phyloP scores from a whole-genome alignment of 2,329 filamentous ascomycete species.

The Fusarium nodosum region DNA sequence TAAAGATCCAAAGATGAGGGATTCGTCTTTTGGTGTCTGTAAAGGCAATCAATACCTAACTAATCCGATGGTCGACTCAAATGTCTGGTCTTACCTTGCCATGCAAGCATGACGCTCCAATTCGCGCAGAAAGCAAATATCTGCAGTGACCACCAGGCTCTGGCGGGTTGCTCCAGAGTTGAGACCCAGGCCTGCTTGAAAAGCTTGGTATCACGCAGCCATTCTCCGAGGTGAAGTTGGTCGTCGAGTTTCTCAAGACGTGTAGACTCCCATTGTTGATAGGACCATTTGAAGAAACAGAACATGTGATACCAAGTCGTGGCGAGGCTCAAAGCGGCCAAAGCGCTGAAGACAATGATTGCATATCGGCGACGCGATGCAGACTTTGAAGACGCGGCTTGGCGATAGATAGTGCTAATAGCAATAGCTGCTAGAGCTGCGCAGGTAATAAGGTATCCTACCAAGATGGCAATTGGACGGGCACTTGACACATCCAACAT shows the following conservation, averaged over 20 bases:
- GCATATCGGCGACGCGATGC: not conserved
- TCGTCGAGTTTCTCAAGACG: not conserved
- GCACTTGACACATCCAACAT: slow-evolving; percentile 2
- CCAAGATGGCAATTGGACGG: not conserved
- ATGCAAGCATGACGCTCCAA: slow-evolving; percentile 2
- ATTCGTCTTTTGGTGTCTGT: not conserved
- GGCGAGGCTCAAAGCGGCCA: slow-evolving; percentile 1
- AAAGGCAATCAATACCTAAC: not conserved
- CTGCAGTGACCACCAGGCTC: not conserved
- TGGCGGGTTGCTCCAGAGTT: not conserved
- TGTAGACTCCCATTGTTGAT: not conserved
- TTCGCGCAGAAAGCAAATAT: slow-evolving; percentile 5
- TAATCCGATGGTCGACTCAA: too few relatives aligned
- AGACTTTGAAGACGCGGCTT: not conserved
- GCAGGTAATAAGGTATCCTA: not conserved
- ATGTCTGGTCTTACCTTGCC: not conserved
- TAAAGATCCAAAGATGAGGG: not conserved
- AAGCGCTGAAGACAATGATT: not conserved
- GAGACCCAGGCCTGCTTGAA: slow-evolving; percentile 2
- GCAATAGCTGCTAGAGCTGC: not conserved
- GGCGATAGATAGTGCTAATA: not conserved
- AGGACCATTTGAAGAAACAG: slow-evolving; percentile 3
- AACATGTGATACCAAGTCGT: not conserved
- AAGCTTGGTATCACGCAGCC: not conserved
- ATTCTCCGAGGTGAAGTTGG: not conserved